A percentile compares a stretch with the other conserved stretches of the same genome.
These are phyloP conservation scores for Avicennia marina DNA, from an alignment of 257 asterid genomes.

Conservation along the genomic window DNA sequence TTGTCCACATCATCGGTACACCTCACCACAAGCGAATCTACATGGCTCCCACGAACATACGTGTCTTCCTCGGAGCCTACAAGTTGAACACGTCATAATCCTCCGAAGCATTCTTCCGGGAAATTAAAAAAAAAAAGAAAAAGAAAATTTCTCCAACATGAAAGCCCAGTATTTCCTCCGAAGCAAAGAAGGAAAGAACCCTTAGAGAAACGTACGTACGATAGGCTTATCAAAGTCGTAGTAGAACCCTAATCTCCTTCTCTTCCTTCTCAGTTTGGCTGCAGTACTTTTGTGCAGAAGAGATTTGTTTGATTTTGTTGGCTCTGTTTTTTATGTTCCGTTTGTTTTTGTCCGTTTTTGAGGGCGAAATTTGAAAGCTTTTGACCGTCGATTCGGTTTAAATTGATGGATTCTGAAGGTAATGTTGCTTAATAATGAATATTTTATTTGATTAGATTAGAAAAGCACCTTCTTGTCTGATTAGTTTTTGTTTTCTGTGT, in stretches of 20 bases:
- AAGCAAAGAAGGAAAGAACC: not conserved
- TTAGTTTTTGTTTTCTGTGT: not conserved
- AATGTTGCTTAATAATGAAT: not conserved
- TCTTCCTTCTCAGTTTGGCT: not conserved
- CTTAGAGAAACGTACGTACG: not conserved
- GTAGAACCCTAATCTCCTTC: not conserved
- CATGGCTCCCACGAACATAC: slow-evolving; percentile 25
- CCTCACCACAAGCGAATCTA: slow-evolving; percentile 22
- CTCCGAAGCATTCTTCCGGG: not conserved
- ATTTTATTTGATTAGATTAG: no score
- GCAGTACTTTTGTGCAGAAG: not conserved
- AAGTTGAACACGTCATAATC: slow-evolving; percentile 32
- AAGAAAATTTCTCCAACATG: slow-evolving; percentile 1
- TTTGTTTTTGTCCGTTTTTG: no score
- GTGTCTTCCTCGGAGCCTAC: slow-evolving; percentile 21
- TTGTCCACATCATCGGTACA: slow-evolving; percentile 32
- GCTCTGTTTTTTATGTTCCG: not conserved
- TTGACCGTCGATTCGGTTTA: not conserved
- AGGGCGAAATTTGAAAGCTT: not conserved
- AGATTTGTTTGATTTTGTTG: not conserved
- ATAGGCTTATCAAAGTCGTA: not conserved
- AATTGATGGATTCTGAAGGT: not conserved
- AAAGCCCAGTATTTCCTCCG: not conserved
- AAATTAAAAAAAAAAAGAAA: not conserved
- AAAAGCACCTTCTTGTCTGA: not conserved